Evolutionary conservation across 495 filamentous ascomycete species (phyloP), one percentile per base, ranked within the genome.

Genomic region (Neurospora hispaniola): DNA sequence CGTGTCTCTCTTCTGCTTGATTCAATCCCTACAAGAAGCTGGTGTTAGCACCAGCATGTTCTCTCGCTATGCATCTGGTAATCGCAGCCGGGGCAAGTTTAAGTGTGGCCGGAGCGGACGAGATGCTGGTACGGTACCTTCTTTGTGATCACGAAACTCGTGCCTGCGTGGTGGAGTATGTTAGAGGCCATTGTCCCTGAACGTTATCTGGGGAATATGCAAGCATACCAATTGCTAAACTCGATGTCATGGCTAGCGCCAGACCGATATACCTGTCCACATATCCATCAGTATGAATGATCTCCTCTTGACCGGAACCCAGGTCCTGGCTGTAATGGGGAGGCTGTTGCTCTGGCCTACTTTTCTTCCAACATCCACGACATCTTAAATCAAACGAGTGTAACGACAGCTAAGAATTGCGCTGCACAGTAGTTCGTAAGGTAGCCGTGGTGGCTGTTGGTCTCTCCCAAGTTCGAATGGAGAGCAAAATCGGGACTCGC

Each of bases 121-220:
- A 42, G 38, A 39, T 42, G 72, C 70, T 31, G 59, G 72, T 20
- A 48, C 70, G 76, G 71, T 81, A 95, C 92, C 88, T 93, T 94
- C 82, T 97, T 96, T 44, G 93, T 96, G 76, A 97, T 94, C 73
- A 97, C 93, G 80, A 97, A 96, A 86, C 94, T 96, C 40, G 92
- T 92, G 74, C 93, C 93, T 94, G 80, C 70, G 70, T 72, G 14
- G 54, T 69, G 71, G 38, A 71, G 74, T 44, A 27, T 72, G 80
- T 81, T 76, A 83, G 80, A 70, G 70, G 40, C 35, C 43, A 35
- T 12, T 40, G 3, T 40, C 71, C 14, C 35, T 66, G 41, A 62
- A 35, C 71, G 12, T 27, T 66, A 14, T 38, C 14, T 66, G 54
- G 27, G 27, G 54, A 2, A 35, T 66, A 66, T 66, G 54, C 27